These are phyloP conservation scores for Magnusiomyces tetraspermus DNA, from an alignment of 1,139 yeast species.

Conservation along the genomic window DNA sequence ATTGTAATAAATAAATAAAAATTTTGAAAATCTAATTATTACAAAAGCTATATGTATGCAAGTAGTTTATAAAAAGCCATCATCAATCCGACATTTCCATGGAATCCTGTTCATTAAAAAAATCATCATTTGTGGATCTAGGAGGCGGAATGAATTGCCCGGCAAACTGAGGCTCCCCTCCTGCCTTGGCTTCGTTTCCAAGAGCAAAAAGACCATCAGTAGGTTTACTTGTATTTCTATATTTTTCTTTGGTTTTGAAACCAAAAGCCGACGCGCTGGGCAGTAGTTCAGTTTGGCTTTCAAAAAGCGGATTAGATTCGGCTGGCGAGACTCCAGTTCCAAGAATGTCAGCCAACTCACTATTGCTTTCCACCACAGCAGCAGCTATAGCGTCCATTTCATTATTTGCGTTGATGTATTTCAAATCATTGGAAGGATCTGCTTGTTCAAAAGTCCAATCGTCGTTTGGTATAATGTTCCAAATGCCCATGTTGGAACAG, in stretches of 20 bases:
- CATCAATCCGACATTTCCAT: constrained; percentile 7
- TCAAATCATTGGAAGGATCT: background rate
- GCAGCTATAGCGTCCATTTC: background rate
- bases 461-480: background rate
- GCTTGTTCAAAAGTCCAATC: background rate
- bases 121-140: background rate
- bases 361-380: background rate
- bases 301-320: background rate
- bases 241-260: background rate
- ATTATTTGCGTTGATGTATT: background rate
- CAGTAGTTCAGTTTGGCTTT: background rate
- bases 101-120: constrained; percentile 1
- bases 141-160: background rate
- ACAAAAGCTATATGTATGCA: no score
- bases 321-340: background rate
- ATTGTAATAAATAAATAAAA: no score
- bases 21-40: no score
- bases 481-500: constrained; percentile 1
- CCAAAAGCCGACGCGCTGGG: background rate
- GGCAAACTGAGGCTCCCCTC: background rate
- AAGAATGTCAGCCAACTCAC: constrained; percentile 2
- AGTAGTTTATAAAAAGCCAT: no score
- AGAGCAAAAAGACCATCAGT: background rate
- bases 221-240: background rate
- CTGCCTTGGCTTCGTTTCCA: background rate